These are phyloP conservation scores for Alternaria angustiovoidea DNA, from an alignment of 2,329 filamentous ascomycete species.

Conservation along the genomic window DNA sequence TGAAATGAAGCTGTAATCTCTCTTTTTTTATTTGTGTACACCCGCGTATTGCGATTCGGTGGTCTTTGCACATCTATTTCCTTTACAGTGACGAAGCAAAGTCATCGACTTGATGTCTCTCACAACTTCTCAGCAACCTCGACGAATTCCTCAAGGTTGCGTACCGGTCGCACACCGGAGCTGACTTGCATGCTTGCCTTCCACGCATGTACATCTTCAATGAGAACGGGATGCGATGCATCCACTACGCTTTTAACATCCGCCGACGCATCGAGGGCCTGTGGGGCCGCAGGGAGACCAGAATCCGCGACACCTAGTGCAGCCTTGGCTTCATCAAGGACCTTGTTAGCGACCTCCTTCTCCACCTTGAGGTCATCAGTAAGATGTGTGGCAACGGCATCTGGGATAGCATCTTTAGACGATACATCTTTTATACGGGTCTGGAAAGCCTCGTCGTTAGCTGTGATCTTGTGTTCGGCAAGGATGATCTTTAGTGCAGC, in stretches of 20 bases:
- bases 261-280: conserved; percentile 42
- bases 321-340: conserved; percentile 60
- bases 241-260: conserved; percentile 35
- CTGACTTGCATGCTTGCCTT: conserved; percentile 79
- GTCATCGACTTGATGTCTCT: not conserved
- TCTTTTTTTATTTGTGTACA: not conserved
- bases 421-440: conserved; percentile 57
- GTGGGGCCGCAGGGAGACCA: conserved; percentile 51
- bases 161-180: conserved; percentile 74
- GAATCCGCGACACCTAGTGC: conserved; percentile 53
- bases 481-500: conserved; percentile 55
- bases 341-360: conserved; percentile 57
- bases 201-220: conserved; percentile 81
- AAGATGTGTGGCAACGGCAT: conserved; percentile 60
- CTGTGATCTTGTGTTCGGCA: conserved; percentile 55
- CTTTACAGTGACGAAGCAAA: not conserved
- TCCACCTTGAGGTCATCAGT: conserved; percentile 55
- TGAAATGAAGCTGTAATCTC: not conserved
- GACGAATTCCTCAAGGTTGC: conserved; percentile 83
- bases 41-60: not conserved
- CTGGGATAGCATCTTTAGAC: conserved; percentile 58
- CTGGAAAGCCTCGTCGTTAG: conserved; percentile 54
- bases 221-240: conserved; percentile 61
- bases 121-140: conserved; percentile 59
- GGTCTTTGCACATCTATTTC: not conserved